These are phyloP conservation scores for Passiflora organensis DNA, from an alignment of 345 rosid genomes.

Conservation along the genomic window DNA sequence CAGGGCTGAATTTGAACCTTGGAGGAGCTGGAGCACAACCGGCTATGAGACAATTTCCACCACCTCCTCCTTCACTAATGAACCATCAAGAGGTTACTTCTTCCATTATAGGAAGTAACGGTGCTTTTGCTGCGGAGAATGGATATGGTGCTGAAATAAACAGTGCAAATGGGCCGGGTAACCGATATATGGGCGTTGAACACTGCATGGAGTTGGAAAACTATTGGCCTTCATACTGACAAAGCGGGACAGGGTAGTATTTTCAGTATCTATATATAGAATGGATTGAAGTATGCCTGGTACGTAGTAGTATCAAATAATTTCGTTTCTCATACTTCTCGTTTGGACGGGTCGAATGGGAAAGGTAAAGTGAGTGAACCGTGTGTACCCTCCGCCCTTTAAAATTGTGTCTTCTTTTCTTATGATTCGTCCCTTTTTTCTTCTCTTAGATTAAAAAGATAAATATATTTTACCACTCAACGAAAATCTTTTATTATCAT, in stretches of 20 bases:
- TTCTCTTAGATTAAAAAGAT: too few species aligned
- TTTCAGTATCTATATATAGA: neutral
- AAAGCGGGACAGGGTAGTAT: neutral
- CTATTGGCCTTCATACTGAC: conserved; percentile 76
- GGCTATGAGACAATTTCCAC: conserved; percentile 27
- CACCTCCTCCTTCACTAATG: conserved; percentile 23
- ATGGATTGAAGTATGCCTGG: too few species aligned
- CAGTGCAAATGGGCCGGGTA: conserved; percentile 25
- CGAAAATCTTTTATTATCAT: too few species aligned
- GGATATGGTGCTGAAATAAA: conserved; percentile 37
- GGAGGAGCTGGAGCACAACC: conserved; percentile 52
- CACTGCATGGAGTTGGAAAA: conserved; percentile 82
- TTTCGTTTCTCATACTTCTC: neutral
- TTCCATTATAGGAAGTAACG: conserved; percentile 24
- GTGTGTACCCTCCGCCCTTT: too few species aligned
- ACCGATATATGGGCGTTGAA: conserved; percentile 56
- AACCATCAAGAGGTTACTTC: conserved; percentile 54
- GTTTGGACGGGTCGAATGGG: conserved; percentile 11
- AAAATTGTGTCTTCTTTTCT: too few species aligned
- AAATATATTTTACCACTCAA: too few species aligned
- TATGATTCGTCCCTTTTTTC: too few species aligned
- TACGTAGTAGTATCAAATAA: too few species aligned
- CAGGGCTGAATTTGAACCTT: conserved; percentile 78
- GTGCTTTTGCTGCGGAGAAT: conserved; percentile 26
- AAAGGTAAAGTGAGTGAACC: too few species aligned